Base-by-base conservation (phyloP, 2,329 filamentous ascomycete genomes). In the Clonostachys rosea region DNA sequence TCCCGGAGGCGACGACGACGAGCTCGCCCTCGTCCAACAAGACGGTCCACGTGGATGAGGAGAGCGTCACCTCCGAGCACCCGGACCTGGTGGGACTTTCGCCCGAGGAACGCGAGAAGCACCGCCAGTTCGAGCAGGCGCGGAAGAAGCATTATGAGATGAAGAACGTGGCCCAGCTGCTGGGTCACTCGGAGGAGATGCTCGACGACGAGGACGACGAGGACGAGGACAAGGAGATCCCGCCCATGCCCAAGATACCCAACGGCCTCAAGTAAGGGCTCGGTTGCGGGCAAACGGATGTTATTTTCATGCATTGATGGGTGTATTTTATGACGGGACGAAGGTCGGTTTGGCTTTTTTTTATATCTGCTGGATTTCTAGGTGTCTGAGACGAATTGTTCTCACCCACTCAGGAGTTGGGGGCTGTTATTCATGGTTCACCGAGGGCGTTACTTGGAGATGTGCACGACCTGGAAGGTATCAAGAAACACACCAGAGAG, bases 91-190 rank as follows among this genome's bases (percentile, higher is more conserved):
- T 70, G 18, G 78, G 78, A 35, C 65, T 84, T 59, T 81, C 72
- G 49, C 69, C 78, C 40, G 90, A 96, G 65, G 91, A 95, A 64
- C 76, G 75, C 52, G 90, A 94, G 73, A 96, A 97, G 75, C 94
- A 99, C 68, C 82, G 79, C 62, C 83, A 87, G 63, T 99, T 99
- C 65, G 91, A 96, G 71, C 78, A 89, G 70, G 78, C 90, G 74
- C 82, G 94, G 61, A 96, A 94, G 83, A 92, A 85, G 74, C 94
- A 99, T 69, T 99, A 99, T 69, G 94, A 99, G 76, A 99, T 99
- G 94, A 90, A 83, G 71, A 87, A 94, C 61, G 91, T 96, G 49
- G 95, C 94, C 59, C 81, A 85, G 60, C 70, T 97, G 46, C 79
- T 99, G 54, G 91, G 90, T 13, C 86, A 89, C 59, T 83, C 86